phyloP scores from a whole-genome alignment of 2,329 filamentous ascomycete species.

The Ustulina deusta region DNA sequence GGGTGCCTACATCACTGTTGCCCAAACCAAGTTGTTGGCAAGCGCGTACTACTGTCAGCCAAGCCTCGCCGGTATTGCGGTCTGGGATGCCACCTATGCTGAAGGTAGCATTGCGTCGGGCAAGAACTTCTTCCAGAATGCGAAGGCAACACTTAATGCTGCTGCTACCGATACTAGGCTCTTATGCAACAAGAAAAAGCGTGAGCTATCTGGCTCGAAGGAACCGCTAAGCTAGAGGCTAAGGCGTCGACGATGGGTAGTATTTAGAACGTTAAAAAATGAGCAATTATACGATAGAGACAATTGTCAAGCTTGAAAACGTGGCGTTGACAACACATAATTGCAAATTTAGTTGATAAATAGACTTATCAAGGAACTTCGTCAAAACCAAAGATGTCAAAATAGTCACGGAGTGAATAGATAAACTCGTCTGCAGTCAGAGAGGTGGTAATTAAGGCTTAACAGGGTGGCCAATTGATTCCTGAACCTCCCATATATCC shows the following conservation, averaged over 20 bases:
- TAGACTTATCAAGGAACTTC: too few species aligned
- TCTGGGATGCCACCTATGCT: conserved; percentile 59
- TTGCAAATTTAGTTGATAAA: too few species aligned
- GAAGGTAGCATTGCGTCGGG: conserved; percentile 47
- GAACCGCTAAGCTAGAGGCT: neutral
- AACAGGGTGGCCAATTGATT: too few species aligned
- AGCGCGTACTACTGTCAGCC: conserved; percentile 54
- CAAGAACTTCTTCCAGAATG: conserved; percentile 40
- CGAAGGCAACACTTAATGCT: conserved; percentile 32
- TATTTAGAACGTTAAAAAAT: too few species aligned
- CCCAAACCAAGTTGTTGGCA: conserved; percentile 54
- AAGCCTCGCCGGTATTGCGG: conserved; percentile 60
- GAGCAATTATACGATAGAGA: neutral
- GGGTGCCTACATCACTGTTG: conserved; percentile 54
- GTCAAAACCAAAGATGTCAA: too few species aligned
- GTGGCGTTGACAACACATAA: too few species aligned
- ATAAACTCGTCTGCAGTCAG: too few species aligned
- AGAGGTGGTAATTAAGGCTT: too few species aligned
- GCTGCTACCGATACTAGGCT: conserved; percentile 31
- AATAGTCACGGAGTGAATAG: too few species aligned
- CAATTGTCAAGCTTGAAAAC: neutral
- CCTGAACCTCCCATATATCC: too few species aligned
- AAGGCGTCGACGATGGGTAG: neutral
- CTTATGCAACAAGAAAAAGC: conserved; percentile 21
- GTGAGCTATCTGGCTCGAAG: neutral